These are phyloP conservation scores for Massariosphaeria phaeospora DNA, from an alignment of 495 filamentous ascomycete species.

Conservation along the genomic window DNA sequence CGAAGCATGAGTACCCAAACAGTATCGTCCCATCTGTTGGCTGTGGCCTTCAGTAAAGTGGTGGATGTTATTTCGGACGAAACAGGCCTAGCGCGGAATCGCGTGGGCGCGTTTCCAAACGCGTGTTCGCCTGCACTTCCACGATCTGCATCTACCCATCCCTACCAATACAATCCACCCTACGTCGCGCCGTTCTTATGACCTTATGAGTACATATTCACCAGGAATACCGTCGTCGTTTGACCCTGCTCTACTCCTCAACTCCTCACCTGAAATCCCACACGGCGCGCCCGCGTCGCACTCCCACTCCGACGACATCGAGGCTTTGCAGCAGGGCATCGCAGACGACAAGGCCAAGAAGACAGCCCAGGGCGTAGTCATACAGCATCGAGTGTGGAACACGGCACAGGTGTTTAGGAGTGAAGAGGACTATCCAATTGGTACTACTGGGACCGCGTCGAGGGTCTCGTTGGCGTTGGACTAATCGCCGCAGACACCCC, in stretches of 20 bases:
- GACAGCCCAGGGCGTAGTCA: constrained; percentile 51
- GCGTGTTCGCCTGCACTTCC: too few relatives aligned
- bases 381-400: constrained; percentile 59
- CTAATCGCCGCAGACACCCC: constrained; percentile 27
- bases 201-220: constrained; percentile 4
- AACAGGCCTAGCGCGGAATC: too few relatives aligned
- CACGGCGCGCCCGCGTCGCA: constrained; percentile 30
- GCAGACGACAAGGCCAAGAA: constrained; percentile 49
- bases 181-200: too few relatives aligned
- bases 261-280: constrained; percentile 42
- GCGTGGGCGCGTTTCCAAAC: too few relatives aligned
- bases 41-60: too few relatives aligned
- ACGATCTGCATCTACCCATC: too few relatives aligned
- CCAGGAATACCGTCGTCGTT: constrained; percentile 45
- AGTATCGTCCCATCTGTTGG: too few relatives aligned
- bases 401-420: constrained; percentile 58
- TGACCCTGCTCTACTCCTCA: constrained; percentile 51
- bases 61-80: too few relatives aligned
- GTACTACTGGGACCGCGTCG: constrained; percentile 22
- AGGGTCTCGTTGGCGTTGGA: neutral
- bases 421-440: constrained; percentile 53
- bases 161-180: too few relatives aligned
- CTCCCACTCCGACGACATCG: constrained; percentile 57
- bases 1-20: too few relatives aligned
- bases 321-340: constrained; percentile 51